phyloP scores from a whole-genome alignment of 768 basidiomycete species.

The Boletellus emodensis region DNA sequence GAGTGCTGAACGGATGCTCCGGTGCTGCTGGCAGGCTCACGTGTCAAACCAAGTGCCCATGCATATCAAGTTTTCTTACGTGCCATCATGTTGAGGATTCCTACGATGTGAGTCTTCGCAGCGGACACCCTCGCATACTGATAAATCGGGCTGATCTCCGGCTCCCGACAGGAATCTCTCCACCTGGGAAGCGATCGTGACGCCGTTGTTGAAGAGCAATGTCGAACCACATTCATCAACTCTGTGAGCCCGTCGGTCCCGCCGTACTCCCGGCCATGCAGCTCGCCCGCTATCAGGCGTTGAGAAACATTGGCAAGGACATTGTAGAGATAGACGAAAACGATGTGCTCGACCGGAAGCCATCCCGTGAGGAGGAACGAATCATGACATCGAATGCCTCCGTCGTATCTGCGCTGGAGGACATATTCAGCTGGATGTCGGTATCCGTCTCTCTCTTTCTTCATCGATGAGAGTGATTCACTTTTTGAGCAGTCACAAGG shows the following conservation, averaged over 20 bases:
- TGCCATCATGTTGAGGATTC: too few relatives aligned
- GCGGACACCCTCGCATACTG: too few relatives aligned
- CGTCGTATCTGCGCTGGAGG: conserved; percentile 14
- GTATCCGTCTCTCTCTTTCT: not conserved
- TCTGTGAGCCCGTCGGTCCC: not conserved
- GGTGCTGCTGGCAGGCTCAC: too few relatives aligned
- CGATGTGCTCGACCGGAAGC: conserved; percentile 10
- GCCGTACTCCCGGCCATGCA: not conserved
- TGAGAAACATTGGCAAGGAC: not conserved
- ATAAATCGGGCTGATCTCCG: too few relatives aligned
- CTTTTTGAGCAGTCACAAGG: conserved; percentile 9
- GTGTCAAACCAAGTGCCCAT: too few relatives aligned
- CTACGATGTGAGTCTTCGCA: too few relatives aligned
- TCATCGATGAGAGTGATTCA: not conserved
- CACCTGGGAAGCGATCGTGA: too few relatives aligned
- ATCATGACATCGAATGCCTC: conserved; percentile 5
- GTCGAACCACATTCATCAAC: too few relatives aligned
- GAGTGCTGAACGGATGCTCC: too few relatives aligned
- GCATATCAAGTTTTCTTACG: too few relatives aligned
- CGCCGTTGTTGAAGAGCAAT: too few relatives aligned
- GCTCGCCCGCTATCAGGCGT: conserved; percentile 5
- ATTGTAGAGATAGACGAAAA: conserved; percentile 3
- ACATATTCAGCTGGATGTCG: conserved; percentile 16
- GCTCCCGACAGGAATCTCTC: too few relatives aligned
- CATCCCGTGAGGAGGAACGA: conserved; percentile 14